phyloP scores from a whole-genome alignment of 371 early-diverging fungal species.

The Phascolomyces articulosus region DNA sequence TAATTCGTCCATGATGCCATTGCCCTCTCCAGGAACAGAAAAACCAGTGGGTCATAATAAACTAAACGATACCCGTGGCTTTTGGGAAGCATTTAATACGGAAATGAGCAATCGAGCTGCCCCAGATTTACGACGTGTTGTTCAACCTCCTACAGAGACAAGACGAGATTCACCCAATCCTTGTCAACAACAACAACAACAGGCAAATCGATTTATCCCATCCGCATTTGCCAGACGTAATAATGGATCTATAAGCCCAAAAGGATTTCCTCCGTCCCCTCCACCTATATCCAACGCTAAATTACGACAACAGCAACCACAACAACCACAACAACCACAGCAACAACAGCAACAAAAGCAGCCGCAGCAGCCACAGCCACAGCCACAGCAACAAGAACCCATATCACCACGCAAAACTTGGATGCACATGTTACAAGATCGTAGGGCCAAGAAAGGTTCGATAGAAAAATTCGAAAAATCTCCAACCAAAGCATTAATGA shows the following conservation, averaged over 20 bases:
- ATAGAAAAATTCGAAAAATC: background rate
- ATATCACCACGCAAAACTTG: background rate
- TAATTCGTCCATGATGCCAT: too few relatives aligned
- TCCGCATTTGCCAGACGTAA: background rate
- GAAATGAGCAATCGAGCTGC: slow-evolving; percentile 6
- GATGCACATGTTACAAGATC: slow-evolving; percentile 3
- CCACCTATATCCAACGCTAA: background rate
- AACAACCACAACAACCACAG: background rate
- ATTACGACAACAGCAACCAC: background rate
- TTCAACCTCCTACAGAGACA: background rate
- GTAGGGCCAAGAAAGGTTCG: background rate
- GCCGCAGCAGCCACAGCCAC: too few relatives aligned
- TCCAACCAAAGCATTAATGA: background rate
- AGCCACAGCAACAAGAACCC: background rate
- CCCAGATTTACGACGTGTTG: slow-evolving; percentile 1
- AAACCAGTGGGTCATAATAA: too few relatives aligned
- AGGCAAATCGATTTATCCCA: slow-evolving; percentile 3
- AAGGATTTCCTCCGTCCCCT: too few relatives aligned
- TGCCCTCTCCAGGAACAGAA: too few relatives aligned
- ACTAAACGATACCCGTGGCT: slow-evolving; percentile 9
- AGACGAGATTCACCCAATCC: background rate
- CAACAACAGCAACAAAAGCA: background rate
- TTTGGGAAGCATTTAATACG: slow-evolving; percentile 18
- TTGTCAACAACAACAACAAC: slow-evolving; percentile 1
- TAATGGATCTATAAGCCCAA: background rate